Evolutionary conservation across 2,329 filamentous ascomycete species (phyloP), one percentile per base, ranked within the genome.

Genomic region (Penicillium sp.): DNA sequence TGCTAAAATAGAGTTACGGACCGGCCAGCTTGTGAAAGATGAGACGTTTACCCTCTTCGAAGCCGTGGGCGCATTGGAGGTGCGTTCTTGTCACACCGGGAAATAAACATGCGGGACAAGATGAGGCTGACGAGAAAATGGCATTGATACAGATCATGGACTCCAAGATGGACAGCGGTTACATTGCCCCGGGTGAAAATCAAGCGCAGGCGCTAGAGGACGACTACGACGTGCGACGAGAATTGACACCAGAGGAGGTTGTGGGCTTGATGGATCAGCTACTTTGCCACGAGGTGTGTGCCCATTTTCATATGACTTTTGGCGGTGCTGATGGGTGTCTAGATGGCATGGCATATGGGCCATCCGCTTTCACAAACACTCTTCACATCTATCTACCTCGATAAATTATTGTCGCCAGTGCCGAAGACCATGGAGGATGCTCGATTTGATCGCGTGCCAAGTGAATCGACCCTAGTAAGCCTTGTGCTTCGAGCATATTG

Each of bases 261-360:
- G 79, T 99, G 53, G 93, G 95, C 31, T 91, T 99, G 64, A 96
- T 99, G 78, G 95, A 99, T 70, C 90, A 97, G 72, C 79, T 99
- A 33, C 80, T 97, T 21, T 95, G 89, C 70, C 88, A 93, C 54
- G 95, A 98, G 83, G 91, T 93, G 68, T 48, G 75, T 31, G 4
- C 19, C n/a, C 19, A 2, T 54, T 19, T 14, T 22, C 16, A 39
- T 11, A 21, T 27, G 14, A 14, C 16, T 3, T 22, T 27, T 16
- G 16, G 50, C 54, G 58, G 37, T 60, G 48, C 45, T 22, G 4
- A 52, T 53, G 19, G 14, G 49, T 29, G n/a, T 26, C 5, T 68
- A 95, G 88, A 96, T 96, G 85, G 91, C 92, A 60, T 99, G 96
- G 93, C 92, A 98, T 72, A 86, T 91, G 66, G 95, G 96, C n/a